A percentile compares a stretch with the other conserved stretches of the same genome.
Conservation (phyloP, 495 filamentous ascomycete species). For the Aspergillus heteromorphus region DNA sequence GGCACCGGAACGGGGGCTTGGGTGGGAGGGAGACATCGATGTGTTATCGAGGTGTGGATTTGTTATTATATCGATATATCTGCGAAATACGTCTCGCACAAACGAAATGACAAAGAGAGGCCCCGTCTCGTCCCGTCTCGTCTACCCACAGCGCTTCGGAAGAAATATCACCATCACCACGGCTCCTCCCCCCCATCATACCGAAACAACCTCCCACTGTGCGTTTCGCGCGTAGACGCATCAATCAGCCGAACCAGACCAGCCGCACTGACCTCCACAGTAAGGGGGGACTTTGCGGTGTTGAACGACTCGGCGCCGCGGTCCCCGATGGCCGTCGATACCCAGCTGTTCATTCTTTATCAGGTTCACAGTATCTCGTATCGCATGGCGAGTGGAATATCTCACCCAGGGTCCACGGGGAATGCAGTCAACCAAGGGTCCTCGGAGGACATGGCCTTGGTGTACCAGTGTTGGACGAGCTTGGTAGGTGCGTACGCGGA, state of each 20-base stretch:
- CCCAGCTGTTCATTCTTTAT: too few relatives aligned
- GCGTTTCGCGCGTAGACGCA: slow-evolving; percentile 23
- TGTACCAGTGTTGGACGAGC: slow-evolving; percentile 33
- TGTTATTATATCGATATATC: too few relatives aligned
- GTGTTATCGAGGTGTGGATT: too few relatives aligned
- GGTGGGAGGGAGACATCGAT: too few relatives aligned
- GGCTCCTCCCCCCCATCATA: slow-evolving; percentile 18
- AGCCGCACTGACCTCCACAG: slow-evolving; percentile 28
- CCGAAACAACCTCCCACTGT: slow-evolving; percentile 31
- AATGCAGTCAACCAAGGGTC: slow-evolving; percentile 33
- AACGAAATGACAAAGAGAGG: too few relatives aligned
- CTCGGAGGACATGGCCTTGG: slow-evolving; percentile 31
- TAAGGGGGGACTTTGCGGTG: slow-evolving; percentile 24
- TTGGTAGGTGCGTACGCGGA: slow-evolving; percentile 38
- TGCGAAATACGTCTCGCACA: too few relatives aligned
- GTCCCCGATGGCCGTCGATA: slow-evolving; percentile 44
- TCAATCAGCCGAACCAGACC: slow-evolving; percentile 35
- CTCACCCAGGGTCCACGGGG: slow-evolving; percentile 23
- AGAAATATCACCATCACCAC: slow-evolving; percentile 16
- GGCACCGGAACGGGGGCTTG: too few relatives aligned
- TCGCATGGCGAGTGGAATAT: too few relatives aligned
- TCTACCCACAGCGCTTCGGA: too few relatives aligned
- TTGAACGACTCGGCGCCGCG: slow-evolving; percentile 29
- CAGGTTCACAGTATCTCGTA: too few relatives aligned
- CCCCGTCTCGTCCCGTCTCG: too few relatives aligned